Evolutionary conservation across 2,329 filamentous ascomycete species (phyloP), one percentile per base, ranked within the genome.

Genomic region (Xylariaceae sp.): DNA sequence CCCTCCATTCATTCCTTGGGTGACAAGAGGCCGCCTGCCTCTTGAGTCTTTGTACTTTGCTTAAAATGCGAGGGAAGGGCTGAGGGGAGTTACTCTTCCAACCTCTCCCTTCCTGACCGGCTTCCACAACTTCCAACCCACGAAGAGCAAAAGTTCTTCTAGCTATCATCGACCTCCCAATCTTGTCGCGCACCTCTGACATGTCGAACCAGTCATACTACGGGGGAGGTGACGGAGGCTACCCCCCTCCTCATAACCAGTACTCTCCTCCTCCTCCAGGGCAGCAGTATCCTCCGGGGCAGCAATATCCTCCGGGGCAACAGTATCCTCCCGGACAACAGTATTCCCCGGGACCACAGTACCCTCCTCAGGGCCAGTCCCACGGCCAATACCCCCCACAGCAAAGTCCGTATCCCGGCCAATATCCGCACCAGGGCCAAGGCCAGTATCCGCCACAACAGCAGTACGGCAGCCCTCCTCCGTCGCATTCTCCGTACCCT

Each of bases 201-300:
- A 56, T 56, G 53, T 56, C 53, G 4, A 44, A 42, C 26, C 50
- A 55, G 39, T 48, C 45, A 8, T 56, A 56, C 40, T 55, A 54
- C 38, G 37, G 47, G 36, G 39, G 47, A 23, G 35, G 42, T 28
- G 46, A 26, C 12, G 32, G 34, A 12, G 18, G 31, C 18, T 42
- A 45, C 5, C 38, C 38, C 5, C 43, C 34, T 21, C 38, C 45
- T 15, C 38, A 39, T 5, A 19, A 26, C 15, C 46, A 50, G 19
- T 40, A 42, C 42, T 23, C 48, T 39, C 34, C 39, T 15, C 9
- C n/a, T n/a, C n/a, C n/a, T 11, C 50, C 52, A n/a, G 47, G 48
- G 0, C 43, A 48, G 17, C 44, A 43, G 9, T 48, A 47, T n/a
- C 48, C 46, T 12, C 9, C 17, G 5, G 40, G 34, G 2, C 34